Conservation (phyloP, 2,329 filamentous ascomycete genomes). For the Trichoderma brevicompactum region DNA sequence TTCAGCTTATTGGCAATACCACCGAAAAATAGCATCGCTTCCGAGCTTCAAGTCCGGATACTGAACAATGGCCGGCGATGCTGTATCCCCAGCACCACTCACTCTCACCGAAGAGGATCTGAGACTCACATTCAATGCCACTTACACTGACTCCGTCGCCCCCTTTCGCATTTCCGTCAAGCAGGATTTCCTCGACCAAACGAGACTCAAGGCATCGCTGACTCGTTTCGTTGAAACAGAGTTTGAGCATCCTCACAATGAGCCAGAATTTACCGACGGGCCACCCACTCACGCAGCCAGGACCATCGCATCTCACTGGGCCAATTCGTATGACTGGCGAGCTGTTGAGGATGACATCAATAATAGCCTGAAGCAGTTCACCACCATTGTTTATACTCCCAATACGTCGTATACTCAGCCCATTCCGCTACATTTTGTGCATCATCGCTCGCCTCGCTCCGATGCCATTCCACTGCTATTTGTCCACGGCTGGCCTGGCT, state of each 20-base stretch:
- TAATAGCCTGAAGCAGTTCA: background rate
- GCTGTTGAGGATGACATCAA: slow-evolving; percentile 2
- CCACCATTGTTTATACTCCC: background rate
- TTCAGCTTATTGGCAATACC: too few relatives aligned
- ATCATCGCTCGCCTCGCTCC: background rate
- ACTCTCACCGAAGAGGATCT: slow-evolving; percentile 3
- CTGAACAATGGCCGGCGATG: background rate
- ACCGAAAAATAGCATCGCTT: background rate
- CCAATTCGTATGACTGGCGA: background rate
- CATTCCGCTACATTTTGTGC: slow-evolving; percentile 7
- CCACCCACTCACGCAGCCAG: background rate
- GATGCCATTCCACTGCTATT: slow-evolving; percentile 66
- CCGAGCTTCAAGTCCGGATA: too few relatives aligned
- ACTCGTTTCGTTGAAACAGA: slow-evolving; percentile 1
- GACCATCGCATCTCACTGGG: background rate
- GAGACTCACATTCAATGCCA: background rate
- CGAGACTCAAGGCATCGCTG: slow-evolving; percentile 1
- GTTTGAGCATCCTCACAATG: background rate
- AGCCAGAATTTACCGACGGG: background rate
- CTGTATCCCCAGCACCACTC: background rate
- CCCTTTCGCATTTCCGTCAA: background rate
- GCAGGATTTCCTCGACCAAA: background rate
- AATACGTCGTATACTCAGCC: background rate
- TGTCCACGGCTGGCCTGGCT: slow-evolving; percentile 71
- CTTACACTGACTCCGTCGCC: background rate